Percentiles rank a stretch among this genome's conserved stretches.
Conservation (phyloP, 208 protist genomes). For the Strigomonas galati region DNA sequence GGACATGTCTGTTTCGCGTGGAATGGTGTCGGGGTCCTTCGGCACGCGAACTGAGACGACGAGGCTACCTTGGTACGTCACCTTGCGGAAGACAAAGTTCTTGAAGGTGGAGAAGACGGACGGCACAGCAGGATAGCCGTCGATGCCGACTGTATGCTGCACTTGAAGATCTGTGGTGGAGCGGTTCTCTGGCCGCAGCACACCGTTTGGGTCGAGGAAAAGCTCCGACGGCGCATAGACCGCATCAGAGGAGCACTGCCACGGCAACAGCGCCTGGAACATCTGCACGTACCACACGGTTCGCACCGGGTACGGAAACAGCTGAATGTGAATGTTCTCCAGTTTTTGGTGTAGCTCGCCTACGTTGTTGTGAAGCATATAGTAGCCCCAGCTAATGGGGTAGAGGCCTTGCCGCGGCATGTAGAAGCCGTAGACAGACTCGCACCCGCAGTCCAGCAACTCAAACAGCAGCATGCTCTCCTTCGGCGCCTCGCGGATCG, state of each 20-base stretch:
- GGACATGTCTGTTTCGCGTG: conserved; percentile 36
- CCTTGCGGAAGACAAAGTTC: conserved; percentile 41
- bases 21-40: conserved; percentile 16
- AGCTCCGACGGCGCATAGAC: conserved; percentile 20
- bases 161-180: no score
- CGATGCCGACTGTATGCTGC: no score
- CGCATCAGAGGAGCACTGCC: conserved; percentile 22
- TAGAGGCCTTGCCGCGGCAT: conserved; percentile 44
- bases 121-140: conserved; percentile 9
- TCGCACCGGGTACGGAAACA: conserved; percentile 71
- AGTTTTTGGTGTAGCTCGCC: conserved; percentile 25
- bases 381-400: conserved; percentile 80
- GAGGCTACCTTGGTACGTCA: conserved; percentile 50
- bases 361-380: conserved; percentile 54
- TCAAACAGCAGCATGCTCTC: conserved; percentile 71
- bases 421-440: conserved; percentile 61
- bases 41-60: conserved; percentile 24
- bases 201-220: background rate
- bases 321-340: conserved; percentile 54
- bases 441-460: conserved; percentile 68
- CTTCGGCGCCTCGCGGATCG: conserved; percentile 12
- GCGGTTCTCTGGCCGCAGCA: background rate
- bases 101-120: conserved; percentile 53
- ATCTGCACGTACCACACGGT: conserved; percentile 49
- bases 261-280: conserved; percentile 40